phyloP scores from a whole-genome alignment of 108 stramenopile species.

The Skeletonema grethae region DNA sequence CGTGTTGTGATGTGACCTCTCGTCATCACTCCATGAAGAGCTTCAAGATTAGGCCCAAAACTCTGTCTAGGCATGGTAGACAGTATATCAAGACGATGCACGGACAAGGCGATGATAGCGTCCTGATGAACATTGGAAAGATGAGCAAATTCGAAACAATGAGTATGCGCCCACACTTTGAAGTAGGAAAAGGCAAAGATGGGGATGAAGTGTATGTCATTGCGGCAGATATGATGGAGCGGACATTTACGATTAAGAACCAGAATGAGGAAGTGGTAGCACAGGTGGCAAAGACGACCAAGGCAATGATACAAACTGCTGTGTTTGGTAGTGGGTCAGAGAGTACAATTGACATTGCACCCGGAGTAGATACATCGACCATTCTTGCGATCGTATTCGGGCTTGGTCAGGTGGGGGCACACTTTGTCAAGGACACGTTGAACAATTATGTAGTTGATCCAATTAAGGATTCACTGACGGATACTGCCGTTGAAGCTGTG shows the following conservation, averaged over 20 bases:
- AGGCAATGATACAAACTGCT: conserved; percentile 47
- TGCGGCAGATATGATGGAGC: conserved; percentile 50
- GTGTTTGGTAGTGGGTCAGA: conserved; percentile 48
- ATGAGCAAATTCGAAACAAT: conserved; percentile 39
- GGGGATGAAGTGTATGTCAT: conserved; percentile 27
- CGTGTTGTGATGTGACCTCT: conserved; percentile 36
- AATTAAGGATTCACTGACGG: conserved; percentile 33
- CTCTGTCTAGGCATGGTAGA: conserved; percentile 36
- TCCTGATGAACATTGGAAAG: conserved; percentile 46
- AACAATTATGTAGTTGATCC: conserved; percentile 48
- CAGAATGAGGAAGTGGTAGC: conserved; percentile 40
- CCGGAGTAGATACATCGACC: conserved; percentile 46
- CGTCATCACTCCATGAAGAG: conserved; percentile 26
- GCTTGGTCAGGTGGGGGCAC: conserved; percentile 40
- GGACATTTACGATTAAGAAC: conserved; percentile 47
- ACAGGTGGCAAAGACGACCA: conserved; percentile 48
- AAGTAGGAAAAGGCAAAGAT: conserved; percentile 28
- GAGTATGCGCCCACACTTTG: conserved; percentile 48
- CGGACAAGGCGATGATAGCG: conserved; percentile 22
- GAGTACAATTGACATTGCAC: conserved; percentile 54
- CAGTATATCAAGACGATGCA: conserved; percentile 48
- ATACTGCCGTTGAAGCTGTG: conserved; percentile 26
- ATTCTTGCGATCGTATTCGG: conserved; percentile 50
- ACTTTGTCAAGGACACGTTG: conserved; percentile 37
- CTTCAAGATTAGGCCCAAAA: conserved; percentile 51